Percentiles rank a stretch among this genome's conserved stretches.
These are phyloP conservation scores for Fusarium coffeatum DNA, from an alignment of 2,329 filamentous ascomycete species.

Conservation along the genomic window DNA sequence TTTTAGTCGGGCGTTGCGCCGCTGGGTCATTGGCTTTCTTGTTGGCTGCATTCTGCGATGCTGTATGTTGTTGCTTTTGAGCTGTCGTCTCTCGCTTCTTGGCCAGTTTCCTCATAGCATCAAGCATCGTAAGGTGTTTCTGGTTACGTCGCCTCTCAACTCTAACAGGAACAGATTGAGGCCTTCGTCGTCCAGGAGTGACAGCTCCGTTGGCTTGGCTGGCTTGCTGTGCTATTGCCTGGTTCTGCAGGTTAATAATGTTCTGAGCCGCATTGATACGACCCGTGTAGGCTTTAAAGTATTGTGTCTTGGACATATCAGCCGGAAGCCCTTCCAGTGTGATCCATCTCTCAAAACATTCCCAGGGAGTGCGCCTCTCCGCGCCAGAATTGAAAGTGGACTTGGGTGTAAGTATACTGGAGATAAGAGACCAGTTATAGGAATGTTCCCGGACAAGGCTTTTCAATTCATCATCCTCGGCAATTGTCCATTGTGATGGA, in stretches of 20 bases:
- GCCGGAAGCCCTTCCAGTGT: conserved; percentile 88
- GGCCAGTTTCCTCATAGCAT: conserved; percentile 93
- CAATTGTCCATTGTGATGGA: conserved; percentile 89
- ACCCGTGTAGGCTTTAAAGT: conserved; percentile 80
- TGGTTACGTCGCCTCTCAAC: conserved; percentile 90
- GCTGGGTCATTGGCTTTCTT: conserved; percentile 80
- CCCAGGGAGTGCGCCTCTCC: conserved; percentile 94
- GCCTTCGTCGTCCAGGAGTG: conserved; percentile 68
- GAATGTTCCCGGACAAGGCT: conserved; percentile 89
- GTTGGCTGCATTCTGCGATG: conserved; percentile 78
- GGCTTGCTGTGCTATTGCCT: conserved; percentile 64
- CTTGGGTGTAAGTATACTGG: conserved; percentile 78
- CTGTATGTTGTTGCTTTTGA: conserved; percentile 91
- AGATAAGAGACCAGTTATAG: conserved; percentile 98
- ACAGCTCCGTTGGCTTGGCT: conserved; percentile 52
- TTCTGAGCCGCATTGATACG: conserved; percentile 71
- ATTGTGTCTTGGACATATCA: conserved; percentile 95
- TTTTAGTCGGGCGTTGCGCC: conserved; percentile 70
- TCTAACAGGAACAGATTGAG: conserved; percentile 77
- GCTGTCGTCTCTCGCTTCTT: conserved; percentile 89
- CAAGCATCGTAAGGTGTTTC: conserved; percentile 87
- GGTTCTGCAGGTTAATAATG: conserved; percentile 64
- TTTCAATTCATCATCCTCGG: conserved; percentile 91
- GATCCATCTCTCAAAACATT: conserved; percentile 98
- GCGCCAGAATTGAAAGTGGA: conserved; percentile 86